Evolutionary conservation across 306 rosid genomes (phyloP), one percentile per base, ranked within the genome.

Genomic region (Purshia tridentata): DNA sequence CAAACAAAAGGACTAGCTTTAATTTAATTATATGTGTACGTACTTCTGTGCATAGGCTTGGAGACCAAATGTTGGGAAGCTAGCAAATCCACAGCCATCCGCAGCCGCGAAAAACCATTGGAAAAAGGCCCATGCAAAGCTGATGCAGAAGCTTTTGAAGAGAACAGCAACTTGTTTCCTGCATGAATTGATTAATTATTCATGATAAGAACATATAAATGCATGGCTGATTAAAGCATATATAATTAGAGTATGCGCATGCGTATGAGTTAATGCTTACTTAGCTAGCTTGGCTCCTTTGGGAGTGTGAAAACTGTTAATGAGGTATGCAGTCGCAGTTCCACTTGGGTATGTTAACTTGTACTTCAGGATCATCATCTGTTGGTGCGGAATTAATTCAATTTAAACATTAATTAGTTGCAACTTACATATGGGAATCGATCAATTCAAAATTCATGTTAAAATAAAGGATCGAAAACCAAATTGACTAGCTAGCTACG

Each of bases 241-340:
- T 29, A 29, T 29, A 29, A 29, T 29, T 29, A 29, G 35, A 29
- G 35, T 29, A 29, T 29, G 35, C 35, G 35, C 35, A 29, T 29
- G 35, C 2, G 1, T 29, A 29, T 29, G 35, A 29, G 2, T 29
- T 61, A 48, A 11, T 29, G 35, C 79, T 77, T 76, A 88, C 97
- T 85, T 87, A 68, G 95, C 97, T 16, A 87, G 83, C 78, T 80
- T 88, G 59, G 97, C 95, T 79, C 97, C 97, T 63, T 75, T 85
- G 6, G 97, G 95, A 23, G 97, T 91, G 76, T 91, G 97, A 66
- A 91, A 87, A 75, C 91, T 84, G 73, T 91, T 91, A 78, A 91
- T 81, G 18, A 87, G 95, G 41, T 72, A 85, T 52, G 97, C 97
- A 5, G 95, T 91, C n/a, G 97, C 97, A 23, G 97, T 89, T 74